Evolutionary conservation across 345 rosid species (phyloP).

Genomic region (Boechera divaricarpa): DNA sequence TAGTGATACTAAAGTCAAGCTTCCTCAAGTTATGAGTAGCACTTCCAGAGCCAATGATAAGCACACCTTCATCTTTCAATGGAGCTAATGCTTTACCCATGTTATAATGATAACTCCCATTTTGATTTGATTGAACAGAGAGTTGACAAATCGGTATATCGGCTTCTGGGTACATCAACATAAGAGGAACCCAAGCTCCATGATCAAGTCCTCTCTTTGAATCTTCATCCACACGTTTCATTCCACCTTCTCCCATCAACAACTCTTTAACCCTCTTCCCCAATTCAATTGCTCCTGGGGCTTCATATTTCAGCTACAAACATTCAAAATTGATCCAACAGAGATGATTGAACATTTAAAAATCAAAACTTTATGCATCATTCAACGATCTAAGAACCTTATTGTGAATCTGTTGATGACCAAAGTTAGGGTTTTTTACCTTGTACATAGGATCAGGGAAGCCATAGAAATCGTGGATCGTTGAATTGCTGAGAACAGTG

Average conservation of each 20-base stretch:
- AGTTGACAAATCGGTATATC: conserved; percentile 87
- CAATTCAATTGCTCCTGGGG: conserved; percentile 88
- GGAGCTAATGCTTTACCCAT: conserved; percentile 90
- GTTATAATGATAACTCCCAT: conserved; percentile 73
- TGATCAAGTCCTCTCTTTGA: conserved; percentile 83
- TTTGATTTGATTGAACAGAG: conserved; percentile 66
- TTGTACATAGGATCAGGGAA: conserved; percentile 83
- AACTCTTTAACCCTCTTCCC: conserved; percentile 80
- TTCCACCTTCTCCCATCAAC: conserved; percentile 52
- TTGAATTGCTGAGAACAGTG: conserved; percentile 57
- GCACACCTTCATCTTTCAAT: conserved; percentile 84
- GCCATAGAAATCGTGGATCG: conserved; percentile 79
- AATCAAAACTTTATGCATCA: conserved; percentile 3
- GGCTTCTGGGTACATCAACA: conserved; percentile 95
- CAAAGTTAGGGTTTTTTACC: conserved; percentile 45
- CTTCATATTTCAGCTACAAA: conserved; percentile 75
- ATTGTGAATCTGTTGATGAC: not conserved
- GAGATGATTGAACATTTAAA: not conserved
- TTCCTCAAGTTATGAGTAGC: conserved; percentile 76
- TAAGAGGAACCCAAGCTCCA: conserved; percentile 94
- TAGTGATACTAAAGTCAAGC: conserved; percentile 21
- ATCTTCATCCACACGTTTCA: conserved; percentile 67
- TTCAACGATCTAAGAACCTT: not conserved
- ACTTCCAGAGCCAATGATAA: conserved; percentile 85
- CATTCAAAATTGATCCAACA: not conserved